Base-by-base conservation (phyloP, 179 eudicot species). In the Dionaea muscipula region DNA sequence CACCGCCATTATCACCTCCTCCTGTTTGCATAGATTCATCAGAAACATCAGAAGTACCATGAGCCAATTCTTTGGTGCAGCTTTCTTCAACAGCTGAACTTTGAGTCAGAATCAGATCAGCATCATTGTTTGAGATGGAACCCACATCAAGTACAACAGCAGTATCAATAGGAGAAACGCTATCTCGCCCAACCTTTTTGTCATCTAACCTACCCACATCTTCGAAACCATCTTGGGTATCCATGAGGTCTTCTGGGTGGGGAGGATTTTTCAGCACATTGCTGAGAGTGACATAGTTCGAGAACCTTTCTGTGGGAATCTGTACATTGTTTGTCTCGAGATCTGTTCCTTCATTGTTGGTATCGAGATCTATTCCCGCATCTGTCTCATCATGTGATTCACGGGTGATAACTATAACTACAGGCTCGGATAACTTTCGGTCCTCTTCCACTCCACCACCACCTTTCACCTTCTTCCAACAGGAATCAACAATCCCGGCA, bases 1-100 rank as follows among this genome's bases (percentile, higher is more conserved):
- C 35, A 31, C 5, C 60, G 22, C 39, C 49, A 39, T 60, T 61
- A 54, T 37, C 62, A 44, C 75, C 68, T 43, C 64, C 69, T 65
- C 62, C 74, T 44, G 38, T 56, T 54, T 18, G 53, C 60, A 56
- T 1, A 20, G 66, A 33, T 26, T 31, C 10, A 31, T 31, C 10
- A 4, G 35, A 11, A 31, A 31, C 35, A 31, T 1, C 35, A 31
- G 35, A 31, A 4, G 10, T 11, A 31, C 10, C 35, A 31, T 31
- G 35, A 11, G 35, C 5, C 35, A 11, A 31, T 31, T 31, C 35
- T 31, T 31, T 31, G 35, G 35, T 11, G 35, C 35, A 31, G 35
- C 35, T 31, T 31, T 11, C 35, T 31, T 31, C 35, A 31, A 31
- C 35, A 31, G 35, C 10, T 31, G 35, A 6, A 31, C 35, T 31